Base-by-base conservation (phyloP, 148 eudicot species). In the Chenopodium formosanum region DNA sequence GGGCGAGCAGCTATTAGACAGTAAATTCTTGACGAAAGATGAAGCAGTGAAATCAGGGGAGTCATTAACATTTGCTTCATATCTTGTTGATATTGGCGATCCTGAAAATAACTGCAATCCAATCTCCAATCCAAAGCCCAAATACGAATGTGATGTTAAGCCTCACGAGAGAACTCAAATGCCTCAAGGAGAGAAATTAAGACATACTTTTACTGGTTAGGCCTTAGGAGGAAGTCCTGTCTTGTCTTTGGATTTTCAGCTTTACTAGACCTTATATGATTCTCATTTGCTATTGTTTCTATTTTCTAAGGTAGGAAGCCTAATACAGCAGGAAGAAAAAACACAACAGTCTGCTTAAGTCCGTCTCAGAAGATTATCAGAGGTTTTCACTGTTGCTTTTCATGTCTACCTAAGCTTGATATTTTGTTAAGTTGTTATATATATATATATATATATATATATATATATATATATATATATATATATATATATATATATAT, bases 351-450 rank as follows among this genome's bases (percentile, higher is more conserved):
- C 72, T 90, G 79, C 82, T 80, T 89, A 68, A 94, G 98, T 79
- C 97, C 98, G n/a, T 92, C 99, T 62, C 92, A 88, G 63, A 94
- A 89, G 82, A 84, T 93, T 62, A 91, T 95, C 27, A 85, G 86
- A 93, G 99, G 99, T 93, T 76, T 65, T 88, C 74, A 40, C 37
- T 27, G 37, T 68, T 46, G 67, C 53, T 46, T 58, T 50, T 63
- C 77, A 11, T 27, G 12, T 64, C 37, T 25, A 0, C 20, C 6
- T n/a, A 53, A 65, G 69, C 74, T 63, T 66, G 52, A 78, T 56
- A 77, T 60, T 76, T 81, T 37, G 11, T 74, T 52, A 65, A 1
- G 75, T 22, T 37, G 44, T 37, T 37, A 37, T 5, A 5, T 37
- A 5, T 37, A 37, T 37, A 37, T 37, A 37, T 5, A 23, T 23